These are phyloP conservation scores for Cyclaneusma minus DNA, from an alignment of 2,329 filamentous ascomycete species.

Conservation along the genomic window DNA sequence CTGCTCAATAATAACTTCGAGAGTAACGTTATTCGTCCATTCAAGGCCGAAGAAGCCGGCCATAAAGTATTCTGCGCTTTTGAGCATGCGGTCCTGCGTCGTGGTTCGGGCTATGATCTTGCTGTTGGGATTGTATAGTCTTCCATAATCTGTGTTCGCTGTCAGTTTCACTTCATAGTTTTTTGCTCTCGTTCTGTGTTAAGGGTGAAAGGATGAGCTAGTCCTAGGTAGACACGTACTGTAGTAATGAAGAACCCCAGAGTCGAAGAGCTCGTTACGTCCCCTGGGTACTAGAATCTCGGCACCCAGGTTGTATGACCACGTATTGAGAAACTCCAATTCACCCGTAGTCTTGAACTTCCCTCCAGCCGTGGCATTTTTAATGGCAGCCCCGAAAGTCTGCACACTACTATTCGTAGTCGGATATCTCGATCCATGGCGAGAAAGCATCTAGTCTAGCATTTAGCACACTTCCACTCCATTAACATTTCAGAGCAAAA, in stretches of 20 bases:
- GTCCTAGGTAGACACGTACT: too few relatives aligned
- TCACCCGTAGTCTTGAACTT: slow-evolving; percentile 39
- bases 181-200: too few relatives aligned
- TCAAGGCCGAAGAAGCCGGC: slow-evolving; percentile 66
- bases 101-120: slow-evolving; percentile 63
- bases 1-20: slow-evolving; percentile 57
- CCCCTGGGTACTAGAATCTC: slow-evolving; percentile 62
- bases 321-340: slow-evolving; percentile 51
- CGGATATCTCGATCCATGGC: slow-evolving; percentile 62
- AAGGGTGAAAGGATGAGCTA: too few relatives aligned
- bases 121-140: slow-evolving; percentile 53
- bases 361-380: slow-evolving; percentile 29
- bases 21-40: slow-evolving; percentile 56
- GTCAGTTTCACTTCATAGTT: too few relatives aligned
- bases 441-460: slow-evolving; percentile 44
- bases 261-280: slow-evolving; percentile 58
- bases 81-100: slow-evolving; percentile 63
- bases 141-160: slow-evolving; percentile 18
- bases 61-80: slow-evolving; percentile 59
- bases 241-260: slow-evolving; percentile 56
- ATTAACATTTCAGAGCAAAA: not conserved
- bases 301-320: slow-evolving; percentile 52
- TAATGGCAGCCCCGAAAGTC: slow-evolving; percentile 39
- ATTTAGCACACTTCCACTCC: not conserved
- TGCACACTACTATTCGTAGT: slow-evolving; percentile 41